Evolutionary conservation across 2,329 filamentous ascomycete genomes (phyloP).

Genomic region (Paecilomyces niveus): DNA sequence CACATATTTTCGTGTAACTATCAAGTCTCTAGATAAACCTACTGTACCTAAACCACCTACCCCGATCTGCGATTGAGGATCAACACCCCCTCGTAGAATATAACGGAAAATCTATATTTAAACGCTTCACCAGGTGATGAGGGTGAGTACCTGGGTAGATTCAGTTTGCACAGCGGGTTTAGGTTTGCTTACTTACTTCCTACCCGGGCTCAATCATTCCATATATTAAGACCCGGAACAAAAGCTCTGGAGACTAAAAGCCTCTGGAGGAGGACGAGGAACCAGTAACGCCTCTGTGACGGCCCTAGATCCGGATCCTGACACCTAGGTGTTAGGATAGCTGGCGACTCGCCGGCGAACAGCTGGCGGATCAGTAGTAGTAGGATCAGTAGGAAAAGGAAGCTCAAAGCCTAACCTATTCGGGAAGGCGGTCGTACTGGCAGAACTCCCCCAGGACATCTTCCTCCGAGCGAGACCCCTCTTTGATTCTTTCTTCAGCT

Average conservation of each 20-base stretch:
- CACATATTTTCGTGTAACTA: background rate
- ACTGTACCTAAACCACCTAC: background rate
- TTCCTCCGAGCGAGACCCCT: no score
- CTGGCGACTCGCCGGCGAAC: no score
- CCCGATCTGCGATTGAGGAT: background rate
- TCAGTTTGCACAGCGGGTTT: background rate
- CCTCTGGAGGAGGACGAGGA: background rate
- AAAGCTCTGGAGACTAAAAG: background rate
- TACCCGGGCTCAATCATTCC: background rate
- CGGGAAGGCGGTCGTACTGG: no score
- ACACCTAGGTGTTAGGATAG: no score
- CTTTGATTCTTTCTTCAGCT: no score
- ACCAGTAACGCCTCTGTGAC: no score
- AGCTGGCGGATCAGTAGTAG: no score
- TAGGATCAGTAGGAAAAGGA: no score
- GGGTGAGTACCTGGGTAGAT: background rate
- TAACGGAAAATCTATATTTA: background rate
- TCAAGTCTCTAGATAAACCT: background rate
- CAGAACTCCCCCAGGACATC: no score
- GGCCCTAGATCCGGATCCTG: no score
- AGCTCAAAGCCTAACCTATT: no score
- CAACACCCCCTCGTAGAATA: background rate
- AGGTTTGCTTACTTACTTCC: background rate
- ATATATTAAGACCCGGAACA: background rate
- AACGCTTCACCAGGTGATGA: background rate